Evolutionary conservation across 1,284 basidiomycete species (phyloP).

Genomic region (Leccinum proliferum): DNA sequence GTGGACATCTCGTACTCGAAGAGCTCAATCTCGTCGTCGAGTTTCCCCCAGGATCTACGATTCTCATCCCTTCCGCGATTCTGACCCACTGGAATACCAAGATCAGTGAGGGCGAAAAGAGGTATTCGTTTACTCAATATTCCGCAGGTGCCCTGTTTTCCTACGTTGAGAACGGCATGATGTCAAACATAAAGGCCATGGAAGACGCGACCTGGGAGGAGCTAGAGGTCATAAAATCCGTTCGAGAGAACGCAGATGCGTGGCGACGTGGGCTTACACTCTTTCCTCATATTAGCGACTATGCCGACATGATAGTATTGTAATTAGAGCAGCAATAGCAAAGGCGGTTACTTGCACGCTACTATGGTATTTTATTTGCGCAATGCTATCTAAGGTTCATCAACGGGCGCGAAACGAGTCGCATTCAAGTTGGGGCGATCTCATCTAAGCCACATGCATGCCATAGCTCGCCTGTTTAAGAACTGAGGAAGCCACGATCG

Average conservation of each 20-base stretch:
- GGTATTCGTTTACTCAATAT: not conserved
- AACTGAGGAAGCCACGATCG: not conserved
- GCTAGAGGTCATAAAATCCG: not conserved
- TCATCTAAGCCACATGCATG: not conserved
- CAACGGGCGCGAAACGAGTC: not conserved
- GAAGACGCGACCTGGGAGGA: not conserved
- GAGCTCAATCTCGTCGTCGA: slow-evolving; percentile 5
- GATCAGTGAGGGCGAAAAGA: not conserved
- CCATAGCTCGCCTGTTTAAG: not conserved
- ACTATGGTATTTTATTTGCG: not conserved
- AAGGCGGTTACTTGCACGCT: not conserved
- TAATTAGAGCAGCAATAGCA: not conserved
- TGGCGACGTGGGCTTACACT: not conserved
- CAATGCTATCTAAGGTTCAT: too few species aligned
- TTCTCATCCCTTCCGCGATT: not conserved
- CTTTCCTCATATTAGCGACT: not conserved
- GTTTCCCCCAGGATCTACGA: slow-evolving; percentile 14
- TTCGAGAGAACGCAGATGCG: not conserved
- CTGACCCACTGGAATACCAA: not conserved
- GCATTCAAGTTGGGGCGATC: not conserved
- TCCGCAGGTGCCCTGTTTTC: not conserved
- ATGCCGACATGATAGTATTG: not conserved
- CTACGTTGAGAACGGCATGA: not conserved
- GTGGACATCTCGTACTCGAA: slow-evolving; percentile 11
- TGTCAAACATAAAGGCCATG: not conserved